These are phyloP conservation scores for Gossypium herbaceum DNA, from an alignment of 345 rosid genomes.

Conservation along the genomic window DNA sequence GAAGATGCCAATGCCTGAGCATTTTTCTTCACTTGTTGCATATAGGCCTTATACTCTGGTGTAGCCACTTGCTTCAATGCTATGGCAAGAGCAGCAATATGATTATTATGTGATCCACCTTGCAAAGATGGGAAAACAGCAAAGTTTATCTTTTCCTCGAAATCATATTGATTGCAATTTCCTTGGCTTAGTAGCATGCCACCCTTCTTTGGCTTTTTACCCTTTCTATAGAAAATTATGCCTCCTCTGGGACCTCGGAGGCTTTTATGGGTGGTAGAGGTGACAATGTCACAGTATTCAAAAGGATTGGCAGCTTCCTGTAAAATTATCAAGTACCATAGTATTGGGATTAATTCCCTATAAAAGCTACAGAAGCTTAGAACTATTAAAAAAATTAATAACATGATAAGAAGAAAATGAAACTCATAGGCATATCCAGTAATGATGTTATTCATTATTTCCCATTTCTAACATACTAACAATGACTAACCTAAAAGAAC, in stretches of 20 bases:
- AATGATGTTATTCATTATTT: background rate
- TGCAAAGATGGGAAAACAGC: constrained; percentile 85
- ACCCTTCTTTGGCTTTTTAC: constrained; percentile 61
- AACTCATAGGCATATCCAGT: background rate
- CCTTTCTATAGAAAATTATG: constrained; percentile 76
- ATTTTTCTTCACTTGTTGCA: constrained; percentile 87
- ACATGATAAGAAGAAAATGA: background rate
- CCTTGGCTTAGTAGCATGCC: constrained; percentile 48
- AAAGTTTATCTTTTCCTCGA: constrained; percentile 86
- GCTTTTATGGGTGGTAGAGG: constrained; percentile 93
- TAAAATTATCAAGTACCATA: constrained; percentile 7
- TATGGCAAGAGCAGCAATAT: constrained; percentile 76
- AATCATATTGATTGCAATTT: constrained; percentile 61
- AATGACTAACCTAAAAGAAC: background rate
- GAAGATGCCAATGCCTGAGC: constrained; percentile 76
- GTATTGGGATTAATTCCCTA: constrained; percentile 2
- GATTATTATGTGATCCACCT: constrained; percentile 96
- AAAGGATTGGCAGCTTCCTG: constrained; percentile 79
- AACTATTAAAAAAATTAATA: background rate
- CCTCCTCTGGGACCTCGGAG: constrained; percentile 96
- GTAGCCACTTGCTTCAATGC: constrained; percentile 70
- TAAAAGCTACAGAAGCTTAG: background rate
- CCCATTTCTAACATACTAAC: background rate
- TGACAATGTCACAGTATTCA: constrained; percentile 81
- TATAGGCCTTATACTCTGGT: constrained; percentile 69